Evolutionary conservation across 345 rosid genomes (phyloP).

Genomic region (Lagerstroemia speciosa): DNA sequence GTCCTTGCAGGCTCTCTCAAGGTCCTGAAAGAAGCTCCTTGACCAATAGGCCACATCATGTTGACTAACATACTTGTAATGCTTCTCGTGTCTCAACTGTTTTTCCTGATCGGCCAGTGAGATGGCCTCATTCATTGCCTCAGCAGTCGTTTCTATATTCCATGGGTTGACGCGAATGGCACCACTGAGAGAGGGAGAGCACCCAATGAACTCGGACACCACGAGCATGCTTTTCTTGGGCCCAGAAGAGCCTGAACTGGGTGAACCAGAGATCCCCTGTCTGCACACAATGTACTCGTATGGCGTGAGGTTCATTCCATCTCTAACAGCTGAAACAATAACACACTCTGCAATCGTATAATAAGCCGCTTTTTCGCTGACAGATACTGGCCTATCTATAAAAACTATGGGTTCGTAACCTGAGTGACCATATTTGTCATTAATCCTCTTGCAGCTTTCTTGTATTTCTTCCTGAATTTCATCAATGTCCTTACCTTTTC

Average conservation of each 20-base stretch:
- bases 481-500: slow-evolving; percentile 57
- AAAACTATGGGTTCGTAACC: slow-evolving; percentile 66
- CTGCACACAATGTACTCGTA: slow-evolving; percentile 65
- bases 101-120: slow-evolving; percentile 56
- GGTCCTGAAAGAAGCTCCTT: slow-evolving; percentile 58
- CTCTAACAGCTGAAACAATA: slow-evolving; percentile 71
- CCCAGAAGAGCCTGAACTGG: slow-evolving; percentile 24
- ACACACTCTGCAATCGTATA: slow-evolving; percentile 62
- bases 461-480: slow-evolving; percentile 54
- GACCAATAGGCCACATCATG: slow-evolving; percentile 81
- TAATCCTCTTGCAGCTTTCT: slow-evolving; percentile 52
- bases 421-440: slow-evolving; percentile 44
- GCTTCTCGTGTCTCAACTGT: slow-evolving; percentile 89
- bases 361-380: slow-evolving; percentile 57
- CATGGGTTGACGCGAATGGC: slow-evolving; percentile 72
- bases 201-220: slow-evolving; percentile 73
- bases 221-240: slow-evolving; percentile 65
- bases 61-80: slow-evolving; percentile 64
- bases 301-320: slow-evolving; percentile 76
- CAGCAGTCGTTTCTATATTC: slow-evolving; percentile 60
- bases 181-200: slow-evolving; percentile 79
- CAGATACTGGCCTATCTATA: slow-evolving; percentile 51
- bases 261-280: slow-evolving; percentile 35
- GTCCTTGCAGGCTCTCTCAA: slow-evolving; percentile 66
- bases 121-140: slow-evolving; percentile 71